A percentile compares a stretch with the other conserved stretches of the same genome.
Conservation (phyloP, 345 rosid genomes). For the Reutealis trisperma region DNA sequence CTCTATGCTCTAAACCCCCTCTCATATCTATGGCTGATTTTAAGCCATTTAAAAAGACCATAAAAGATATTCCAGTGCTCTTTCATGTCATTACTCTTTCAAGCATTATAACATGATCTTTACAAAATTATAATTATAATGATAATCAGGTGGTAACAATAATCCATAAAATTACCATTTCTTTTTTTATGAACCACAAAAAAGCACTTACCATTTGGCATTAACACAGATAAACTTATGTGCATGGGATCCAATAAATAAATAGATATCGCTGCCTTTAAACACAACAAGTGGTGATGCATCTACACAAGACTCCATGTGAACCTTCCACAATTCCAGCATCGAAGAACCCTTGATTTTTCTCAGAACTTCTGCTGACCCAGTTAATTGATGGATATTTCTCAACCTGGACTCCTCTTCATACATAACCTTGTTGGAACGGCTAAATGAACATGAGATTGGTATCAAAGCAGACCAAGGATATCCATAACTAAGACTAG, state of each 20-base stretch:
- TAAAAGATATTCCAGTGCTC: not conserved
- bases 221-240: constrained; percentile 64
- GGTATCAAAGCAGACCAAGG: constrained; percentile 45
- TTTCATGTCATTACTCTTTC: not conserved
- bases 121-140: not conserved
- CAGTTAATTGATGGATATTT: constrained; percentile 31
- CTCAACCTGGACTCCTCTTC: constrained; percentile 27
- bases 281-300: constrained; percentile 80
- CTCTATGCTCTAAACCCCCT: not conserved
- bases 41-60: not conserved
- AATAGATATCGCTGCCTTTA: constrained; percentile 54
- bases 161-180: not conserved
- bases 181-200: not conserved
- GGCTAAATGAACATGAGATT: constrained; percentile 60
- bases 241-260: constrained; percentile 92
- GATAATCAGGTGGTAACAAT: not conserved
- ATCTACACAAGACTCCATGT: constrained; percentile 91
- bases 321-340: constrained; percentile 77
- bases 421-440: constrained; percentile 71
- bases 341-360: constrained; percentile 41
- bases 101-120: not conserved
- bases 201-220: constrained; percentile 60
- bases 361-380: constrained; percentile 44
- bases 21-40: not conserved
- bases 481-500: constrained; percentile 22